Conservation (phyloP, 805 yeast genomes). For the Wickerhamomyces chambardii region DNA sequence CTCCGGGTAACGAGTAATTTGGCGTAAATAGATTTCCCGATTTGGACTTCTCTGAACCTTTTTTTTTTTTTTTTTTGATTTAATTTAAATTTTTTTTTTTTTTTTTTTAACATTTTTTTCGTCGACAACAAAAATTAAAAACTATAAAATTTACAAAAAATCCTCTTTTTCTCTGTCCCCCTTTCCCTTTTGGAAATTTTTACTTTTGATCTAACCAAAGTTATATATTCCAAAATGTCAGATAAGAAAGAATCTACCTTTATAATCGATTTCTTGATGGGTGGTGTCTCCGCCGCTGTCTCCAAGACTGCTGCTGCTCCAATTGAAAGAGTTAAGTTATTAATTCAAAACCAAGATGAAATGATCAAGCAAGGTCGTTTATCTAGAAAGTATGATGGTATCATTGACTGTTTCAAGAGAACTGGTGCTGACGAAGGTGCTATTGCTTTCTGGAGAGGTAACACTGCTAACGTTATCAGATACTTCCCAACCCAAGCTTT, state of each 20-base stretch:
- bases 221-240: too few species aligned
- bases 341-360: slow-evolving; percentile 97
- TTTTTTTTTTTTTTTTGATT: too few species aligned
- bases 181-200: too few species aligned
- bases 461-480: slow-evolving; percentile 98
- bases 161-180: slow-evolving; percentile 1
- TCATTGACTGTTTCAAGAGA: slow-evolving; percentile 87
- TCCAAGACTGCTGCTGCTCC: slow-evolving; percentile 98
- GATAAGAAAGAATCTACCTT: slow-evolving; percentile 35
- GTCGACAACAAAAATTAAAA: slow-evolving; percentile 19
- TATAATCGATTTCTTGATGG: slow-evolving; percentile 77
- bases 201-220: too few species aligned
- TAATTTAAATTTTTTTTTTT: slow-evolving; percentile 16
- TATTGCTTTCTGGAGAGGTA: slow-evolving; percentile 97
- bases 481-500: slow-evolving; percentile 99
- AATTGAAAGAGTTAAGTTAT: slow-evolving; percentile 92
- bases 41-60: too few species aligned
- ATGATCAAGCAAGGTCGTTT: slow-evolving; percentile 97
- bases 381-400: slow-evolving; percentile 81
- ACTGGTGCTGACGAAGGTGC: slow-evolving; percentile 92
- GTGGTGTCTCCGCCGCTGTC: slow-evolving; percentile 99
- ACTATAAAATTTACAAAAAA: slow-evolving; percentile 6
- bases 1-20: too few species aligned
- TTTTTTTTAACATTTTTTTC: slow-evolving; percentile 14
- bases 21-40: too few species aligned